Evolutionary conservation across 805 yeast species (phyloP).

Genomic region (Barnettozyma vustinii): DNA sequence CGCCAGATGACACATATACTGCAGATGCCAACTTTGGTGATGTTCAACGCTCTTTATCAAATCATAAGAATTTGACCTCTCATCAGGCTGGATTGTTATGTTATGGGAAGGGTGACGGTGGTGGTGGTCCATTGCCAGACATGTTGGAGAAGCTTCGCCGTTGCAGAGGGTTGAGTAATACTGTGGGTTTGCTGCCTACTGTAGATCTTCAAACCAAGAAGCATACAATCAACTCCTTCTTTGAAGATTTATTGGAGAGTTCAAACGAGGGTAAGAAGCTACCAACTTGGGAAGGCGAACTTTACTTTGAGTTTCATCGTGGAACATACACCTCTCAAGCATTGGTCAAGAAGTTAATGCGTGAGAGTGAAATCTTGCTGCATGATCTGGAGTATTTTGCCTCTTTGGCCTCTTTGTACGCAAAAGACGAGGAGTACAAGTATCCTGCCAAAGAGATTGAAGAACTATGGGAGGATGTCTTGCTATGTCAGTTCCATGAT

Average conservation of each 20-base stretch:
- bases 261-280: slow-evolving; percentile 63
- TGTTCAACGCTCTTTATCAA: slow-evolving; percentile 69
- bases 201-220: slow-evolving; percentile 61
- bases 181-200: slow-evolving; percentile 74
- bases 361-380: slow-evolving; percentile 67
- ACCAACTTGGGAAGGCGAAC: slow-evolving; percentile 91
- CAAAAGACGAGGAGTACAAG: slow-evolving; percentile 40
- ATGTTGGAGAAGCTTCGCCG: slow-evolving; percentile 92
- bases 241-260: slow-evolving; percentile 52
- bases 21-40: slow-evolving; percentile 93
- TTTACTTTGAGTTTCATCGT: slow-evolving; percentile 91
- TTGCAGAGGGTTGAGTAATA: slow-evolving; percentile 81
- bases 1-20: slow-evolving; percentile 94
- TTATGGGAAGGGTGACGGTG: slow-evolving; percentile 96
- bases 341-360: slow-evolving; percentile 71
- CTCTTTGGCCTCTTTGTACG: slow-evolving; percentile 54
- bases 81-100: slow-evolving; percentile 77
- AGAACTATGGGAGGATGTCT: slow-evolving; percentile 79
- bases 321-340: slow-evolving; percentile 98
- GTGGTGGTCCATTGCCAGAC: slow-evolving; percentile 95
- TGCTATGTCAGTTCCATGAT: slow-evolving; percentile 93
- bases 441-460: slow-evolving; percentile 72
- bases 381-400: slow-evolving; percentile 86
- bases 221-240: slow-evolving; percentile 68
- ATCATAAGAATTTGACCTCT: slow-evolving; percentile 78